Base-by-base conservation (phyloP, 108 stramenopile species). In the Bacterosira constricta region DNA sequence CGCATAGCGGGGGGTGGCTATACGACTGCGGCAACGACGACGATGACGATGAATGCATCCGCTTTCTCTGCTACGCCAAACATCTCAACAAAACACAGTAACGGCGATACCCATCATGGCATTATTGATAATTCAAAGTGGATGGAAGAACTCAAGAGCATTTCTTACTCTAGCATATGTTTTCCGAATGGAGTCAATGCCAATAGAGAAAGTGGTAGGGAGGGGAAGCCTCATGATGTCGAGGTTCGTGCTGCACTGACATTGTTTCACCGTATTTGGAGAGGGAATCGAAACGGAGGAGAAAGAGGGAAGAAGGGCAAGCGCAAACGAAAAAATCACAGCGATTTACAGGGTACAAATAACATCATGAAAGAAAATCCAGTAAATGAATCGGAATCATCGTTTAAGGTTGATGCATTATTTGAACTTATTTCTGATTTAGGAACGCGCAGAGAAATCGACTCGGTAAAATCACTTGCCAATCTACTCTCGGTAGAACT, bases 221-320 rank as follows among this genome's bases (percentile, higher is more conserved):
- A 54, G 52, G 79, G 87, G 2, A 90, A 88, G 34, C 88, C 88
- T 15, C 86, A 87, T 51, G 87, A 92, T 69, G 60, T 88, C 34
- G 88, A 89, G 66, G 69, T 89, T 35, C 86, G 87, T 31, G 71
- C 78, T 18, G 86, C 86, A 17, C 63, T 85, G 13, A 61, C 79
- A 5, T 68, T 92, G 12, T 88, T 81, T 61, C 86, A 90, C 65
- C 70, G 59, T 7, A 13, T 29, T 56, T 30, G 57, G 26, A 35
- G 10, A 65, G 10, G 25, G 6, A 35, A 23, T 32, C 27, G 37
- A 20, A 20, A 39, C 0, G 67, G 29, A 5, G 37, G 55, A 38
- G 30, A 42, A 23, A n/a, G 38, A n/a, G 3, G 29, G 38, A 44
- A 20, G 42, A 56, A 30, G n/a, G 0, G 25, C 39, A 45, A 30